Evolutionary conservation across 495 filamentous ascomycete species (phyloP).

Genomic region (Amorphotheca resinae): DNA sequence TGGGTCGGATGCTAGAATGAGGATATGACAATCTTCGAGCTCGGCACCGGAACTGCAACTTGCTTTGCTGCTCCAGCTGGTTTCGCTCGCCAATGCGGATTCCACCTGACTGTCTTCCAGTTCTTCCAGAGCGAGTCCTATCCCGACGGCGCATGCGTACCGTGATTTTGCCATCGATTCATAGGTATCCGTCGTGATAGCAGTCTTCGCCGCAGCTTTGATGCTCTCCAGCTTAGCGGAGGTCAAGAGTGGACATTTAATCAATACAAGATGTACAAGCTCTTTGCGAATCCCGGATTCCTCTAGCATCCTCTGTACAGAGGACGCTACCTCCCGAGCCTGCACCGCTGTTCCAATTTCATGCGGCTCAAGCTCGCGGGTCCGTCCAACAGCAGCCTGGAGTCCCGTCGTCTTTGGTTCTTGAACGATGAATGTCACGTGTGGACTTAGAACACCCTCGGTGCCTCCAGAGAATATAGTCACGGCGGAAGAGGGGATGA

Average conservation of each 20-base stretch:
- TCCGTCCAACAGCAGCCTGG: constrained; percentile 17
- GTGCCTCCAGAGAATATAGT: constrained; percentile 20
- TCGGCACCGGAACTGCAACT: constrained; percentile 20
- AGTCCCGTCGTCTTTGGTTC: constrained; percentile 11
- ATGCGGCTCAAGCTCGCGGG: constrained; percentile 14
- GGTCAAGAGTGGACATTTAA: constrained; percentile 19
- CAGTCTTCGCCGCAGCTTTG: constrained; percentile 4
- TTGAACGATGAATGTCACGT: constrained; percentile 18
- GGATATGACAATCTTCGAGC: constrained; percentile 20
- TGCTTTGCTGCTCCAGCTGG: constrained; percentile 12
- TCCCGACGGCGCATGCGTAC: constrained; percentile 18
- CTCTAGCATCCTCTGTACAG: constrained; percentile 2
- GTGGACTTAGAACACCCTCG: constrained; percentile 19
- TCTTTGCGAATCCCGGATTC: constrained; percentile 3
- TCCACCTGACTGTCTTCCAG: constrained; percentile 9
- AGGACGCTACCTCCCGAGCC: constrained; percentile 9
- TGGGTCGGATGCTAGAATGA: constrained; percentile 18
- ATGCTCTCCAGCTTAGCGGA: constrained; percentile 15
- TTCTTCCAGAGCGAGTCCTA: constrained; percentile 15
- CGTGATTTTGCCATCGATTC: constrained; percentile 20
- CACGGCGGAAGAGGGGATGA: constrained; percentile 14
- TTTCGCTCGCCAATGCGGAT: constrained; percentile 8
- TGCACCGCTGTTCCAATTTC: constrained; percentile 18
- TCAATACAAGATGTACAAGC: constrained; percentile 17
- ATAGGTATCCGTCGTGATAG: constrained; percentile 20